Conservation (phyloP, 352 stramenopile species). For the Globisporangium cederbergense region DNA sequence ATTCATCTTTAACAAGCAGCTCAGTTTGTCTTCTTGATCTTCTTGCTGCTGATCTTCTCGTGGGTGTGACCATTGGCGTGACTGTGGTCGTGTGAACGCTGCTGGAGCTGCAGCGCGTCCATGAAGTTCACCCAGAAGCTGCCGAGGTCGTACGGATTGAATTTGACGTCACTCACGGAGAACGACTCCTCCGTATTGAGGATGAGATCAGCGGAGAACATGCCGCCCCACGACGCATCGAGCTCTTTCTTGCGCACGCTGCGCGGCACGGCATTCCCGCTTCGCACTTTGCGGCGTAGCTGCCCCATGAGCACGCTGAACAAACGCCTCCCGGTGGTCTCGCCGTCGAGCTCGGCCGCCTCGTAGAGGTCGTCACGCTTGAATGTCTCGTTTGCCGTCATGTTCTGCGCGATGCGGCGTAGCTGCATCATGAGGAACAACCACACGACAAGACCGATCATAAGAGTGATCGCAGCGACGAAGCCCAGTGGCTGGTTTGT, state of each 20-base stretch:
- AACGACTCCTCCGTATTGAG: slow-evolving; percentile 72
- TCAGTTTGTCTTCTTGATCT: slow-evolving; percentile 34
- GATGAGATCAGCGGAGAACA: slow-evolving; percentile 68
- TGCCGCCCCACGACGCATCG: slow-evolving; percentile 70
- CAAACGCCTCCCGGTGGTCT: slow-evolving; percentile 37
- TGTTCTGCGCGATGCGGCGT: slow-evolving; percentile 64
- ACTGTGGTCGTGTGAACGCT: slow-evolving; percentile 6
- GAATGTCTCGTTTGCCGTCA: slow-evolving; percentile 79
- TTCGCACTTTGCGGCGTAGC: slow-evolving; percentile 28
- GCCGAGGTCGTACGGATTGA: slow-evolving; percentile 70
- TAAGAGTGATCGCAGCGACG: slow-evolving; percentile 57
- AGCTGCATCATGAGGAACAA: slow-evolving; percentile 76
- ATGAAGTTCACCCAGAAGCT: slow-evolving; percentile 56
- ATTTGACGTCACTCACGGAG: slow-evolving; percentile 69
- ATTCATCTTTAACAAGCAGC: not conserved
- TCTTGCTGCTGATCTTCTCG: not conserved
- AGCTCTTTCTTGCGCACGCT: slow-evolving; percentile 49
- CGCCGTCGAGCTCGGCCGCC: slow-evolving; percentile 44
- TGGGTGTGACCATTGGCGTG: not conserved
- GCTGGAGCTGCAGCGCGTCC: slow-evolving; percentile 46
- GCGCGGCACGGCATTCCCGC: slow-evolving; percentile 19
- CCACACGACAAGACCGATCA: slow-evolving; percentile 60
- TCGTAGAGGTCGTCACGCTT: slow-evolving; percentile 75
- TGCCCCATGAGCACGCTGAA: slow-evolving; percentile 47
- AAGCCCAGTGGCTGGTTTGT: slow-evolving; percentile 67